Evolutionary conservation across 2,329 filamentous ascomycete species (phyloP).

Genomic region (Thielaviopsis ethacetica): DNA sequence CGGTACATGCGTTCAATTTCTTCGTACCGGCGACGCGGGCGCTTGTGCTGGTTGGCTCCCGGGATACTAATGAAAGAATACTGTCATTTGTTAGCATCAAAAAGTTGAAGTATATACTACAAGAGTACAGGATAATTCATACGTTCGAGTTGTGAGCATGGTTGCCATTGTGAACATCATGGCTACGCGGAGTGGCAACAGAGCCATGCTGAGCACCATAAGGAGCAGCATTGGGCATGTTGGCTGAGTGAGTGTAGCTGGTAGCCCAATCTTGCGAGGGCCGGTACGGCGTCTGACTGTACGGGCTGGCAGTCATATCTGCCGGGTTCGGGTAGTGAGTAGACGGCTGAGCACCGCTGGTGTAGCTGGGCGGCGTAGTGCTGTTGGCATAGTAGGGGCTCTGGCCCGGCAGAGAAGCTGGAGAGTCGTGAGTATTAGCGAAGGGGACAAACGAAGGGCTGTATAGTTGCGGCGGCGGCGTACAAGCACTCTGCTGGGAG

Average conservation of each 20-base stretch:
- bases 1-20: slow-evolving; percentile 99
- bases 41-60: slow-evolving; percentile 91
- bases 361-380: neutral
- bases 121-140: neutral
- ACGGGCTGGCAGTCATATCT: neutral
- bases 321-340: neutral
- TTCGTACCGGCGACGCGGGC: slow-evolving; percentile 82
- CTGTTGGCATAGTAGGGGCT: neutral
- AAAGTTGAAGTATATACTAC: too few species aligned
- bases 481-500: too few species aligned
- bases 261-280: neutral
- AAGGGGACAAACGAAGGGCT: neutral
- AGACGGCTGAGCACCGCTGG: neutral
- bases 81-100: neutral
- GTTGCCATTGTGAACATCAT: neutral
- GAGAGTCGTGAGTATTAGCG: neutral
- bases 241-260: neutral
- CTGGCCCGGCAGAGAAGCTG: too few species aligned
- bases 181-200: neutral
- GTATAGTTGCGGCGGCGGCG: too few species aligned
- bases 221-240: neutral
- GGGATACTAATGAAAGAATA: slow-evolving; percentile 98
- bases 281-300: neutral
- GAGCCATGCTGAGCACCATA: neutral
- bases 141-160: neutral